Evolutionary conservation across 805 yeast genomes (phyloP).

Genomic region (Yarrowia sp.): DNA sequence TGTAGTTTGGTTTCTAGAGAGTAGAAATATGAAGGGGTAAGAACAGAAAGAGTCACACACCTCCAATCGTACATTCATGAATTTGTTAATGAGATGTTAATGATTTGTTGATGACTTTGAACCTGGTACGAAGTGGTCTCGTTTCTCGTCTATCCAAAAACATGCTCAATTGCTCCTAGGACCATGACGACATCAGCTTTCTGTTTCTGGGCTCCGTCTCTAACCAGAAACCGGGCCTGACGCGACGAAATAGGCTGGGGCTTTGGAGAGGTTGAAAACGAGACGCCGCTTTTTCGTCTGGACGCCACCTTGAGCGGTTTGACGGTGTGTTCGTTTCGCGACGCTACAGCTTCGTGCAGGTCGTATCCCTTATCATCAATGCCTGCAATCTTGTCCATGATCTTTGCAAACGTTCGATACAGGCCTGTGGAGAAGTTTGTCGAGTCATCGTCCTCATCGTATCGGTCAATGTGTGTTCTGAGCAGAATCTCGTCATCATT

Average conservation of each 20-base stretch:
- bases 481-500: conserved; percentile 23
- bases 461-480: conserved; percentile 22
- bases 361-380: conserved; percentile 17
- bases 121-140: too few relatives aligned
- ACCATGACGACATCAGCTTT: conserved; percentile 5
- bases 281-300: neutral
- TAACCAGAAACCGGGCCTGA: conserved; percentile 8
- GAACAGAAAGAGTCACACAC: too few relatives aligned
- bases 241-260: conserved; percentile 2
- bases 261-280: neutral
- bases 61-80: too few relatives aligned
- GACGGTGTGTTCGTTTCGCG: neutral
- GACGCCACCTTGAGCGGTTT: neutral
- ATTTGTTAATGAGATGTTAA: too few relatives aligned
- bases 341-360: neutral
- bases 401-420: conserved; percentile 19
- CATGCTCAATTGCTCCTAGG: conserved; percentile 1
- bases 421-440: neutral
- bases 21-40: too few relatives aligned
- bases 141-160: neutral
- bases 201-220: conserved; percentile 19
- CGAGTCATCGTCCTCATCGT: neutral
- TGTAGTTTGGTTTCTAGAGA: too few relatives aligned
- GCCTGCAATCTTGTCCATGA: conserved; percentile 25
- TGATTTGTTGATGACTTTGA: too few relatives aligned